Base-by-base conservation (phyloP, 345 rosid genomes). In the Boechera stricta region DNA sequence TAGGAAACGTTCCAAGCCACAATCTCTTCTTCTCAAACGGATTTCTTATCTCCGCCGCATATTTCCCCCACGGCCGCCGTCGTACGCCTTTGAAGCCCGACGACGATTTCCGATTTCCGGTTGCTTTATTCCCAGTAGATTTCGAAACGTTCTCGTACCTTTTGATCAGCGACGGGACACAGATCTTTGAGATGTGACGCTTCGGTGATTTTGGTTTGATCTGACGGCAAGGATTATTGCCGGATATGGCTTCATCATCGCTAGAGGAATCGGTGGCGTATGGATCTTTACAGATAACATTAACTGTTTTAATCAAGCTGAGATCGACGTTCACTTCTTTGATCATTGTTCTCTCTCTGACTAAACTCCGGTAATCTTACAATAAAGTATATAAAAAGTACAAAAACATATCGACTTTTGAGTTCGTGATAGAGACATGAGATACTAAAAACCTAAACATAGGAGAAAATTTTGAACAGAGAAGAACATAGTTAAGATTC, bases 1-100 rank as follows among this genome's bases (percentile, higher is more conserved):
- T 77, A n/a, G 11, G 0, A 56, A 77, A 77, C 42, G 76, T 77
- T 55, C 80, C 80, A 62, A 77, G 76, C 80, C 80, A 77, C n/a
- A 10, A 2, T 53, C 76, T 64, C 29, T 47, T 70, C 15, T 77
- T 77, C 64, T 45, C 41, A 16, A 77, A 33, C 24, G 80, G 80
- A 64, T 70, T 48, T 71, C 76, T 64, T n/a, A 77, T 77, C 80
- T 77, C 72, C 18, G 80, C 80, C n/a, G 80, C 36, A 35, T 9
- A 77, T 54, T 4, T 69, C 1, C 80, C 80, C 71, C 80, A 77
- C 1, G 71, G 42, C 28, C 80, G 13, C 44, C 53, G 32, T 1
- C 72, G 41, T 63, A 77, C 80, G 3, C 80, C 80, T 77, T 56
- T 77, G 45, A 6, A 55, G 16, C 67, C 80, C 18, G 76, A 71